Conservation (phyloP, 345 rosid genomes). For the Lumnitzera littorea region DNA sequence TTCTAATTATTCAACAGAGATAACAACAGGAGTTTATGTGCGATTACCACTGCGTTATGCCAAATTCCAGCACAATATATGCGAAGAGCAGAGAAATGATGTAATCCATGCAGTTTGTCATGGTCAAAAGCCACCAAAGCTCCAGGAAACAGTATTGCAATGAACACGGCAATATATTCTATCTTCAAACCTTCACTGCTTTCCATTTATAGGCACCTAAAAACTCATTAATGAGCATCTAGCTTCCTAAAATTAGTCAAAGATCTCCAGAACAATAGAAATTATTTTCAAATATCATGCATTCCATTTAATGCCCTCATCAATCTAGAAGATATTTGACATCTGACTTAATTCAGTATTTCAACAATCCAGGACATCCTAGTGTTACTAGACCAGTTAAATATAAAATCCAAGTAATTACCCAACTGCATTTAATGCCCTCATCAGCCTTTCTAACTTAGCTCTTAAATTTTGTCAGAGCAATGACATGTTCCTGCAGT, state of each 20-base stretch:
- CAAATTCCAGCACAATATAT: slow-evolving; percentile 87
- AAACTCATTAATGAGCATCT: slow-evolving; percentile 19
- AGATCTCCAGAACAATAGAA: not conserved
- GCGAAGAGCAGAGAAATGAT: slow-evolving; percentile 52
- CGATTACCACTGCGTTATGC: slow-evolving; percentile 84
- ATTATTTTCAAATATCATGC: not conserved
- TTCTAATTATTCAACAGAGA: not conserved
- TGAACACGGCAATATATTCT: slow-evolving; percentile 74
- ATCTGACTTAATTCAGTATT: too few relatives aligned
- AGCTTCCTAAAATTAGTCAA: slow-evolving; percentile 6
- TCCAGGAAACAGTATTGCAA: slow-evolving; percentile 86
- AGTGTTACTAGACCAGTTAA: too few relatives aligned
- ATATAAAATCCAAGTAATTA: too few relatives aligned
- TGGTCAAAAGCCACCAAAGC: slow-evolving; percentile 79
- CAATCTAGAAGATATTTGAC: too few relatives aligned
- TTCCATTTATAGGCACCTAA: slow-evolving; percentile 37
- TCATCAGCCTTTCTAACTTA: too few relatives aligned
- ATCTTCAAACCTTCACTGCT: slow-evolving; percentile 81
- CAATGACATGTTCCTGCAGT: too few relatives aligned
- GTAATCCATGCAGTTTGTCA: slow-evolving; percentile 50
- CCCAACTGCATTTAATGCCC: too few relatives aligned
- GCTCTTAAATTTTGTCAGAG: too few relatives aligned
- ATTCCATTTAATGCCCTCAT: not conserved
- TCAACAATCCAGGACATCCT: too few relatives aligned
- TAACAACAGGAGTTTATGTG: too few relatives aligned